A percentile compares a stretch with the other conserved stretches of the same genome.
Evolutionary conservation across 148 eudicot genomes (phyloP).

Genomic region (Vaccinium vitisidaea): DNA sequence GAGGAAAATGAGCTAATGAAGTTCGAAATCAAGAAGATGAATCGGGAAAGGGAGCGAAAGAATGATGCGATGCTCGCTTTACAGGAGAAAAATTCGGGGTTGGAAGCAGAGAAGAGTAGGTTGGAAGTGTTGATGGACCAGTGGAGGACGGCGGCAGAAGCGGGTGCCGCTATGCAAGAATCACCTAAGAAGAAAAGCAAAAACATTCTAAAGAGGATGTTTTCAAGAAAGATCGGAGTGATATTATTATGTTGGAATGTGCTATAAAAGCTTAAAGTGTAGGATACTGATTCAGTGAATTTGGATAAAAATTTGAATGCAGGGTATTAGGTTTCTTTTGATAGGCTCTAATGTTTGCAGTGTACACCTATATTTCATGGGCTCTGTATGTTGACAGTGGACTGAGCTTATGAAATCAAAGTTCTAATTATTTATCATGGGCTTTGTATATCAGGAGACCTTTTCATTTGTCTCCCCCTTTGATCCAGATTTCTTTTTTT

Average conservation of each 20-base stretch:
- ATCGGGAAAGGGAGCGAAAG: too few species aligned
- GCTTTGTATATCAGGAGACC: neutral
- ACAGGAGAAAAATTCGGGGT: too few species aligned
- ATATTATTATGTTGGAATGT: neutral
- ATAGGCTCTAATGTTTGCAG: neutral
- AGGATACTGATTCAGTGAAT: conserved; percentile 1
- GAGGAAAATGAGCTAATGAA: too few species aligned
- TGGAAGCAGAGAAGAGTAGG: too few species aligned
- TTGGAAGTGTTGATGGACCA: too few species aligned
- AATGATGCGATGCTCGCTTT: too few species aligned
- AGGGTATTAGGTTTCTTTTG: neutral
- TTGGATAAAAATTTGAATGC: conserved; percentile 6
- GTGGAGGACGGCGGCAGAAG: too few species aligned
- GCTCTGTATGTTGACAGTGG: neutral
- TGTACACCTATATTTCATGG: neutral
- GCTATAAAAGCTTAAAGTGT: neutral
- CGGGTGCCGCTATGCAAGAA: too few species aligned
- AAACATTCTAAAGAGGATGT: too few species aligned
- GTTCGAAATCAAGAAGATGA: too few species aligned
- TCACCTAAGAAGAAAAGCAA: too few species aligned
- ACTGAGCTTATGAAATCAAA: neutral
- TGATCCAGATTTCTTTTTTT: neutral
- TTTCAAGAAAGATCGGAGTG: too few species aligned
- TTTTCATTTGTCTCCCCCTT: neutral
- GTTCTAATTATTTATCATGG: neutral